phyloP scores from a whole-genome alignment of 1,284 basidiomycete species.

The Agroathelia rolfsii region DNA sequence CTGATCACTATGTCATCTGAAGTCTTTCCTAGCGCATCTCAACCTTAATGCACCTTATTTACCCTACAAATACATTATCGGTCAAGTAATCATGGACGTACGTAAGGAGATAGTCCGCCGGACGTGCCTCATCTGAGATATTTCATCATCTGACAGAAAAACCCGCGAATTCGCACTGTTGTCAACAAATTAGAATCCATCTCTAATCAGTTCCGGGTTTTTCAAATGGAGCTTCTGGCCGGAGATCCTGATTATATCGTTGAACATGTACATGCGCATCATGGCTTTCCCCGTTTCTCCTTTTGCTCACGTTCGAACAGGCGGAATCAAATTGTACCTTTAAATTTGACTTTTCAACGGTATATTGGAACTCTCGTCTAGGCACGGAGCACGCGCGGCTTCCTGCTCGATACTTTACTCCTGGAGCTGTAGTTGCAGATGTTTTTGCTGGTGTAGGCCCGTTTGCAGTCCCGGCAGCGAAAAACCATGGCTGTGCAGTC shows the following conservation, averaged over 20 bases:
- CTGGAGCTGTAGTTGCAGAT: slow-evolving; percentile 77
- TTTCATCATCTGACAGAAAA: too few species aligned
- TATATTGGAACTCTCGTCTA: slow-evolving; percentile 97
- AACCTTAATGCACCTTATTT: slow-evolving; percentile 88
- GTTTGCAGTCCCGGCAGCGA: slow-evolving; percentile 89
- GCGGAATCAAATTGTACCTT: slow-evolving; percentile 80
- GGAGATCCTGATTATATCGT: slow-evolving; percentile 83
- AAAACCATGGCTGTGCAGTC: slow-evolving; percentile 81
- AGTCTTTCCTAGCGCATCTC: slow-evolving; percentile 56
- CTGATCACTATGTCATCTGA: too few species aligned
- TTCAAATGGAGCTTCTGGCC: slow-evolving; percentile 95
- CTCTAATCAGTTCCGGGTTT: slow-evolving; percentile 83
- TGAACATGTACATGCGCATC: slow-evolving; percentile 55
- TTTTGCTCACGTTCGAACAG: slow-evolving; percentile 28
- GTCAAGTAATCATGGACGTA: slow-evolving; percentile 85
- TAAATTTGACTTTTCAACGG: slow-evolving; percentile 89
- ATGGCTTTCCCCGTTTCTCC: slow-evolving; percentile 5
- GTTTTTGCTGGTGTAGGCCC: slow-evolving; percentile 98
- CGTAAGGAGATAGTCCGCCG: too few species aligned
- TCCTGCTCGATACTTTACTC: slow-evolving; percentile 56
- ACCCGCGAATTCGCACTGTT: slow-evolving; percentile 71
- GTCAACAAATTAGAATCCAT: slow-evolving; percentile 94
- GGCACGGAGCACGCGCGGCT: slow-evolving; percentile 88
- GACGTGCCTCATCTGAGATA: too few species aligned
- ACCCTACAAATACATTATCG: slow-evolving; percentile 87